Conservation (phyloP, 495 filamentous ascomycete genomes). For the Annulohypoxylon maeteangense region DNA sequence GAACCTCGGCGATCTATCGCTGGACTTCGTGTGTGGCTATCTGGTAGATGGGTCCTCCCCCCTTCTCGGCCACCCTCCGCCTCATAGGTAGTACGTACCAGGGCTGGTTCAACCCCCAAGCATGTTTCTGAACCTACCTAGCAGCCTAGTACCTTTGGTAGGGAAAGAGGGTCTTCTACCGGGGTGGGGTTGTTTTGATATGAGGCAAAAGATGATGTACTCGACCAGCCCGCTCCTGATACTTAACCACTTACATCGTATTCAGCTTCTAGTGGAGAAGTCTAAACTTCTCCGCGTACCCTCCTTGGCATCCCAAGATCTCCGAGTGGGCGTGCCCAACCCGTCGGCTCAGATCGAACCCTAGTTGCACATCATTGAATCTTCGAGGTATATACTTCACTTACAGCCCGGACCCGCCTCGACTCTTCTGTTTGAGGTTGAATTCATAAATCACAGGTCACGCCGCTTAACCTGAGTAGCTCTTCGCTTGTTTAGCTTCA, state of each 20-base stretch:
- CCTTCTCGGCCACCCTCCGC: constrained; percentile 32
- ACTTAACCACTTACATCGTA: constrained; percentile 43
- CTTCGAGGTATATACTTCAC: constrained; percentile 41
- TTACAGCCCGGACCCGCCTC: constrained; percentile 15
- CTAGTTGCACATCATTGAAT: constrained; percentile 40
- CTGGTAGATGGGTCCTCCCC: constrained; percentile 26
- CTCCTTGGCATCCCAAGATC: constrained; percentile 42
- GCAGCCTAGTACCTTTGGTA: too few relatives aligned
- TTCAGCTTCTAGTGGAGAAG: constrained; percentile 37
- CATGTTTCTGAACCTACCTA: constrained; percentile 37
- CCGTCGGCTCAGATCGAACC: constrained; percentile 42
- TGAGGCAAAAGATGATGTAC: constrained; percentile 44
- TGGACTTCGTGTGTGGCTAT: constrained; percentile 36
- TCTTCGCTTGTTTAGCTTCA: constrained; percentile 4
- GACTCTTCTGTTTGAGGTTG: not conserved
- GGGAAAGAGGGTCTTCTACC: constrained; percentile 30
- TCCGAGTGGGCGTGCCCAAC: constrained; percentile 39
- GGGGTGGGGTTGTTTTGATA: constrained; percentile 38
- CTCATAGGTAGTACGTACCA: constrained; percentile 24
- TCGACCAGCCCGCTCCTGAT: constrained; percentile 37
- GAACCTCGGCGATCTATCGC: constrained; percentile 39
- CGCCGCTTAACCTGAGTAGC: not conserved
- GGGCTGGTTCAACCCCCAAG: constrained; percentile 35
- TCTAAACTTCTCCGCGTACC: constrained; percentile 36
- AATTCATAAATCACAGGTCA: constrained; percentile 19